Percentiles rank a stretch among this genome's conserved stretches.
These are phyloP conservation scores for Phlebiopsis flavidoalba DNA, from an alignment of 768 basidiomycete species.

Conservation along the genomic window DNA sequence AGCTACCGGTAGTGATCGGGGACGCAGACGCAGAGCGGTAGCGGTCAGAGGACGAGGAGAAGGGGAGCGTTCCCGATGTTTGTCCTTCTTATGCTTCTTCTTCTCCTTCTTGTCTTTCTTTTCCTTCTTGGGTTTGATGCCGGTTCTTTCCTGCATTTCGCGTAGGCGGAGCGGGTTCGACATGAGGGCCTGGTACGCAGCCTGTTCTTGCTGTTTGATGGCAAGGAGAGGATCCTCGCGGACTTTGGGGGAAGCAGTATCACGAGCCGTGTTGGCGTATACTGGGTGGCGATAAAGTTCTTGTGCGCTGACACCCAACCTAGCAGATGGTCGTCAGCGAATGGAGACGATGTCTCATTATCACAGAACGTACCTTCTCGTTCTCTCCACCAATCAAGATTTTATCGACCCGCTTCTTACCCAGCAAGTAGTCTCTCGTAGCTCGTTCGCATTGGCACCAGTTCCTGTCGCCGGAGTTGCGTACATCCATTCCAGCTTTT, in stretches of 20 bases:
- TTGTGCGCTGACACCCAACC: constrained; percentile 86
- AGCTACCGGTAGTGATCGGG: constrained; percentile 18
- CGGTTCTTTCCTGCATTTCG: constrained; percentile 75
- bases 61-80: constrained; percentile 22
- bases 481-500: constrained; percentile 99
- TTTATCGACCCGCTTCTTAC: constrained; percentile 97
- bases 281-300: constrained; percentile 92
- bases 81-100: constrained; percentile 39
- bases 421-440: constrained; percentile 96
- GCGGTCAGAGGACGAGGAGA: constrained; percentile 24
- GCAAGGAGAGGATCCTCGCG: constrained; percentile 96
- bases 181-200: constrained; percentile 81
- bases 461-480: constrained; percentile 93
- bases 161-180: constrained; percentile 81
- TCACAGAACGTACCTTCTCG: constrained; percentile 55
- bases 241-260: constrained; percentile 86
- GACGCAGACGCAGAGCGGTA: constrained; percentile 29
- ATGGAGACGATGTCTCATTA: neutral
- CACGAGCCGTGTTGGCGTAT: constrained; percentile 86
- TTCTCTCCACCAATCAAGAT: constrained; percentile 89
- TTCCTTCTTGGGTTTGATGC: constrained; percentile 77
- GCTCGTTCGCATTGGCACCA: constrained; percentile 79
- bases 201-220: constrained; percentile 97
- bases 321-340: constrained; percentile 24
- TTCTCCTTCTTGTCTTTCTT: constrained; percentile 57